Percentiles rank a stretch among this genome's conserved stretches.
Evolutionary conservation across 1,139 yeast species (phyloP).

Genomic region (Candida albicans): DNA sequence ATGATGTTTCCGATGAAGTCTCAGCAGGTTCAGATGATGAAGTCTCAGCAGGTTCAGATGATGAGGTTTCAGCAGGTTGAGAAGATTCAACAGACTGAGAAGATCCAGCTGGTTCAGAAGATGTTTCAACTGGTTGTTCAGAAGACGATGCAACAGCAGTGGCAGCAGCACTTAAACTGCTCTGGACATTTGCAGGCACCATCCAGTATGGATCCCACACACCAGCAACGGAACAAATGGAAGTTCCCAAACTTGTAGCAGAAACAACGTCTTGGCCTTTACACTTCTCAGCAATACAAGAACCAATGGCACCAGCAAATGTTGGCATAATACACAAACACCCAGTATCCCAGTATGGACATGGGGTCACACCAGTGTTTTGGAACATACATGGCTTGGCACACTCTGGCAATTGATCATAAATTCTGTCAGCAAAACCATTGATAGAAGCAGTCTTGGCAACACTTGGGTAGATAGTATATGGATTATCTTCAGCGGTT

Average conservation of each 20-base stretch:
- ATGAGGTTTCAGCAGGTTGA: neutral
- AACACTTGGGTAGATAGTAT: conserved; percentile 36
- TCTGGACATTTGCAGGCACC: conserved; percentile 18
- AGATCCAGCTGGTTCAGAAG: too few species aligned
- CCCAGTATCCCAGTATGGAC: conserved; percentile 44
- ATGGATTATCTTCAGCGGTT: conserved; percentile 3
- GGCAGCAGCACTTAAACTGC: conserved; percentile 1
- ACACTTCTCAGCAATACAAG: conserved; percentile 31
- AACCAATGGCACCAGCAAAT: conserved; percentile 27
- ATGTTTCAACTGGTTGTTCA: conserved; percentile 4
- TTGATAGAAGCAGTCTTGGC: conserved; percentile 42
- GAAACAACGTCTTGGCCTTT: conserved; percentile 22
- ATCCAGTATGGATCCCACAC: conserved; percentile 28
- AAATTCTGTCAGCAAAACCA: conserved; percentile 44
- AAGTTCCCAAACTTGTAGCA: conserved; percentile 26
- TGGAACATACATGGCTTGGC: conserved; percentile 29
- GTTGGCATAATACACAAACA: conserved; percentile 38
- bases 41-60: neutral
- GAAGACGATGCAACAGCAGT: conserved; percentile 10
- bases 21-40: neutral
- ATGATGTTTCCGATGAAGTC: neutral
- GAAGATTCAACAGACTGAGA: too few species aligned
- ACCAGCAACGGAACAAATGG: conserved; percentile 30
- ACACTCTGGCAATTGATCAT: conserved; percentile 28
- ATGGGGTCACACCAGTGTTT: conserved; percentile 28